Evolutionary conservation across 2,329 filamentous ascomycete species (phyloP).

Genomic region (Ophiostoma piceae): DNA sequence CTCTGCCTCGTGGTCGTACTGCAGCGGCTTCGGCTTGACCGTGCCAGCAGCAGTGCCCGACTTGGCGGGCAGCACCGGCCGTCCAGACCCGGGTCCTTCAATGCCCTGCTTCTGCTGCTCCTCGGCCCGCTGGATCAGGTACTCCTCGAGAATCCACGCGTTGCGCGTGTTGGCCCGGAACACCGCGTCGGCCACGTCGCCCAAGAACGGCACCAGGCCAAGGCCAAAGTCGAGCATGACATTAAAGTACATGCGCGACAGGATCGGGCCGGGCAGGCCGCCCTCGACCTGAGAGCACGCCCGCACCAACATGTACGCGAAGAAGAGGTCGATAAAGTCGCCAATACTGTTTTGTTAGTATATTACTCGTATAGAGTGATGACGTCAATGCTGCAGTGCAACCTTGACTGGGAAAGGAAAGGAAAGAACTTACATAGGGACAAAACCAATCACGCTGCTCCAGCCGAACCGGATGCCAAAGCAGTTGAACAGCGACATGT

Average conservation of each 20-base stretch:
- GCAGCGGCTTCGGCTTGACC: background rate
- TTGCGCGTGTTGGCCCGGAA: constrained; percentile 75
- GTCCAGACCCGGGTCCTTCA: background rate
- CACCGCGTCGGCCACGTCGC: constrained; percentile 67
- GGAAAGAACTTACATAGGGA: constrained; percentile 65
- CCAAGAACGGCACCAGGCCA: constrained; percentile 68
- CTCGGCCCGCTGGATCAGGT: constrained; percentile 63
- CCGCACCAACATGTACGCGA: constrained; percentile 70
- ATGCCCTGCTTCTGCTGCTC: constrained; percentile 36
- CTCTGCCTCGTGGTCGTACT: background rate
- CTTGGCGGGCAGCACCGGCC: background rate
- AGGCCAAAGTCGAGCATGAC: constrained; percentile 67
- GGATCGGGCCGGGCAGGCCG: constrained; percentile 59
- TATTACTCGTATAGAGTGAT: constrained; percentile 16
- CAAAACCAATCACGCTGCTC: constrained; percentile 75
- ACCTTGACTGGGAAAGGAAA: too few relatives aligned
- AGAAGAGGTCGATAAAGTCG: constrained; percentile 65
- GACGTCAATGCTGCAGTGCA: constrained; percentile 6
- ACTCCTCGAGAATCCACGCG: constrained; percentile 49
- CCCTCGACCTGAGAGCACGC: constrained; percentile 71
- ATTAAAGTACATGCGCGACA: constrained; percentile 73
- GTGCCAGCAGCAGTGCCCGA: background rate
- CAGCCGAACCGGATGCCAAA: constrained; percentile 82
- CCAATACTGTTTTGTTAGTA: constrained; percentile 52
- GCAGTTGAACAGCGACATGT: constrained; percentile 77